Evolutionary conservation across 768 basidiomycete species (phyloP).

Genomic region (Tricholoma hemisulphureum): DNA sequence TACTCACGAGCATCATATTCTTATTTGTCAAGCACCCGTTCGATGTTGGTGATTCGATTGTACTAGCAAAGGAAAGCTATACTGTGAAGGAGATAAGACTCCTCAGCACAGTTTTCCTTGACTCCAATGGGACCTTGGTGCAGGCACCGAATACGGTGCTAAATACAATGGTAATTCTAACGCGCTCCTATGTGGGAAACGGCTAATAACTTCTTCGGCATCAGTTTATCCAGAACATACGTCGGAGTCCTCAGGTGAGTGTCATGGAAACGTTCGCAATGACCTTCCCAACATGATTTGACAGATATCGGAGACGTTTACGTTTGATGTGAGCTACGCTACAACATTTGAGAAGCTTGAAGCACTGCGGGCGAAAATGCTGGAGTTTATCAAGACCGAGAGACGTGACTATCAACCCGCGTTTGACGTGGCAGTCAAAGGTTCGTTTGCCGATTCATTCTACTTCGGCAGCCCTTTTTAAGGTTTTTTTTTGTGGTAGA

Average conservation of each 20-base stretch:
- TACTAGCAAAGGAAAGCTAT: constrained; percentile 51
- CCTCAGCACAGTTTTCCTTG: constrained; percentile 71
- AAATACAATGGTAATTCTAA: constrained; percentile 47
- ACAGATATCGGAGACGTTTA: constrained; percentile 77
- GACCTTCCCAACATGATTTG: background rate
- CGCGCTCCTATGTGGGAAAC: background rate
- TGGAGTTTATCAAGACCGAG: constrained; percentile 68
- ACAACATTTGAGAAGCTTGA: constrained; percentile 85
- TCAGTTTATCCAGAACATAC: constrained; percentile 70
- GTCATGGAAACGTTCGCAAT: background rate
- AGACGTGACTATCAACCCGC: constrained; percentile 71
- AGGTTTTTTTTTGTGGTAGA: constrained; percentile 40
- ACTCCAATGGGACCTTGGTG: constrained; percentile 56
- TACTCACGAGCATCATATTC: constrained; percentile 86
- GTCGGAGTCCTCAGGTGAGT: constrained; percentile 65
- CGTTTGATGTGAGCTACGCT: constrained; percentile 74
- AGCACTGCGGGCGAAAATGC: constrained; percentile 72
- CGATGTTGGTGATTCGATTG: constrained; percentile 78
- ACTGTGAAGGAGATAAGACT: constrained; percentile 88
- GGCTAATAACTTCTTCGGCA: background rate
- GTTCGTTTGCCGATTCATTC: constrained; percentile 30
- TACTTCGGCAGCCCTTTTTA: constrained; percentile 1
- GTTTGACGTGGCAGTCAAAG: constrained; percentile 72
- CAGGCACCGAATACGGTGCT: constrained; percentile 70
- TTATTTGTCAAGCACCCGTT: constrained; percentile 85